Conservation (phyloP, 129 eudicot species). For the Flaveria robusta region DNA sequence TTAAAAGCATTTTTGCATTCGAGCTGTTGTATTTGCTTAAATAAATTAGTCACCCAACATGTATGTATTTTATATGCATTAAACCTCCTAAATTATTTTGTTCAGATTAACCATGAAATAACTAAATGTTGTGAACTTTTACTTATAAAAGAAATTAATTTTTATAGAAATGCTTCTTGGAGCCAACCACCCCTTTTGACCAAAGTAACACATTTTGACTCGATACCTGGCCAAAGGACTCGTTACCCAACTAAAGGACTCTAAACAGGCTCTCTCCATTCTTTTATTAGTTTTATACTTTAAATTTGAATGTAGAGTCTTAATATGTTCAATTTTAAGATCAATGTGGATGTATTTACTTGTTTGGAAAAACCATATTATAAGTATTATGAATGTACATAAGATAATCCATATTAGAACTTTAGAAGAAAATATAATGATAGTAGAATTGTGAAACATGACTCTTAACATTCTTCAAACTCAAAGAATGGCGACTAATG, state of each 20-base stretch:
- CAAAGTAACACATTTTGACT: neutral
- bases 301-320: neutral
- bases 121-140: neutral
- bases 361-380: no score
- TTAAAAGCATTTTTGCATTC: neutral
- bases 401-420: neutral
- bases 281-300: neutral
- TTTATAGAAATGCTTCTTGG: neutral
- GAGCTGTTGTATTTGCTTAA: neutral
- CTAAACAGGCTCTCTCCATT: neutral
- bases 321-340: neutral
- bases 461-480: conserved; percentile 1
- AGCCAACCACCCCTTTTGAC: neutral
- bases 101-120: neutral
- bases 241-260: no score
- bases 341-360: neutral
- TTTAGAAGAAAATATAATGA: neutral
- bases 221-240: neutral
- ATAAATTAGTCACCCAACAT: no score
- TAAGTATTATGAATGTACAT: no score
- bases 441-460: neutral
- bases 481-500: neutral
- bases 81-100: no score
- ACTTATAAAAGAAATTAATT: neutral
- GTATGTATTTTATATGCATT: no score